Base-by-base conservation (phyloP, 1,284 basidiomycete species). In the Microbotryum scabiosae region DNA sequence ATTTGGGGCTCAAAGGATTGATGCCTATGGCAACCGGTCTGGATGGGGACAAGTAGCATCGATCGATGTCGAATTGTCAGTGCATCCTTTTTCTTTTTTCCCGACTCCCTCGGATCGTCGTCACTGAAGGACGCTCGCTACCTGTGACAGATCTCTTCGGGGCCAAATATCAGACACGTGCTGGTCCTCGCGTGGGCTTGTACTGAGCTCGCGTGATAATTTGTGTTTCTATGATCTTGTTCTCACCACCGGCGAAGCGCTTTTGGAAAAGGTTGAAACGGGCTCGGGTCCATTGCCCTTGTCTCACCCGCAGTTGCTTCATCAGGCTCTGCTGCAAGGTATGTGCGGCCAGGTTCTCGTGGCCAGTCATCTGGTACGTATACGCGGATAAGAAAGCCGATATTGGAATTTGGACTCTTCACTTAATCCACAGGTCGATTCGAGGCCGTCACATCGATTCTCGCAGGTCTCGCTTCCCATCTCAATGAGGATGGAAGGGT, bases 321-420 rank as follows among this genome's bases (percentile, higher is more conserved):
- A 90, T n/a, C 92, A 94, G 71, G 91, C 88, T 71, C 78, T 96
- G 48, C 76, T 93, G 16, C 93, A 91, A 89, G 85, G 90, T 92
- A 67, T 63, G 82, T 66, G 36, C 36, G 36, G 3, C 36, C 14
- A 12, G 36, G 10, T 18, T 41, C 16, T 41, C 41, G 2, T n/a
- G 25, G 45, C 25, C 28, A 36, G 6, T 20, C 25, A 36, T 26
- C 30, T 36, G 28, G 12, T 28, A 44, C 8, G 46, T 55, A 18
- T 48, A 41, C 20, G 28, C 43, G 20, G 25, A 20, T 12, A 10
- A 32, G 32, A 59, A 30, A 47, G 43, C 30, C 54, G 18, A 58
- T 51, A 20, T 32, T 51, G 62, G 50, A 8, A 14, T 25, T 51
- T 54, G 49, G 51, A 44, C 49, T 16, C 9, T 43, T 56, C 48